Base-by-base conservation (phyloP, 106 monocot species). In the Hemerocallis citrina region DNA sequence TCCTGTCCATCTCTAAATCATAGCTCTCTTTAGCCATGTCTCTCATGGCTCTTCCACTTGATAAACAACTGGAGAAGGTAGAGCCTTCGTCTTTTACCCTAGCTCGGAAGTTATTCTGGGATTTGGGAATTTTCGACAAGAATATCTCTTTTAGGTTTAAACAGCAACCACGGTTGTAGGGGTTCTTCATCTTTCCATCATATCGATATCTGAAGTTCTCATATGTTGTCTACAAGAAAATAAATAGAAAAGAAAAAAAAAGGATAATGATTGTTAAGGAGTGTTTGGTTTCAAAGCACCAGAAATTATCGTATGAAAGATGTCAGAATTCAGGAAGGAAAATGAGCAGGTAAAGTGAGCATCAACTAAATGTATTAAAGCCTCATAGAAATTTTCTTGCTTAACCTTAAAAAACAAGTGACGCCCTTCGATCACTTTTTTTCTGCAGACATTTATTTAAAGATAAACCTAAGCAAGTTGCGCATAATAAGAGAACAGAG, bases 181-280 rank as follows among this genome's bases (percentile, higher is more conserved):
- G 85, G 47, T 85, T 85, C 39, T 85, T 85, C 47, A 55, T 41
- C 20, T 77, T 85, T 24, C 71, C 68, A 60, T 85, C 85, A 19
- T 85, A 85, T 13, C 81, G 74, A 49, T 85, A 85, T 33, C 85
- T 81, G 34, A 85, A 85, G 58, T 85, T 85, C 68, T 85, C 85
- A 24, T 85, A 85, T 2, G 85, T 85, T 14, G 85, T 81, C 85
- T 85, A 68, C 65, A 68, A 27, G 19, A 12, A 57, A 17, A 56
- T 25, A 54, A n/a, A n/a, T n/a, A n/a, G n/a, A 38, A 23, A 22
- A 3, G 13, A 31, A 55, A 5, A 44, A 16, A 14, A 17, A 1
- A 16, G 22, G 17, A 6, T 25, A 13, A 28, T 16, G 51, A 0
- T 20, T 7, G 48, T 7, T 9, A 1, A 13, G 1, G 36, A 14